Conservation (phyloP, 768 basidiomycete genomes). For the Kwoniella dejecticola region DNA sequence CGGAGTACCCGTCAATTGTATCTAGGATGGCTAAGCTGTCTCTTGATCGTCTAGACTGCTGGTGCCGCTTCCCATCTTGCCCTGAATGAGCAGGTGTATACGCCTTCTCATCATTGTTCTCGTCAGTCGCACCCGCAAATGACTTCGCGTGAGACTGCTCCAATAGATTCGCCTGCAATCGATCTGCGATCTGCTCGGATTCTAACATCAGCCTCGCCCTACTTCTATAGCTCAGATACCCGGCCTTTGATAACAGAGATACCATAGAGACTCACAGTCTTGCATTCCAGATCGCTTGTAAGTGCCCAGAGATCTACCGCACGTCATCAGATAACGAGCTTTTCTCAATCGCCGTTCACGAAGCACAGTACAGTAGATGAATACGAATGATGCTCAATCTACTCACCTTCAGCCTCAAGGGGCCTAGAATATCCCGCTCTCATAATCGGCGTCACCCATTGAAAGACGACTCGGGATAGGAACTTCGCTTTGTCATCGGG, state of each 20-base stretch:
- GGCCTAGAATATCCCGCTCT: conserved; percentile 40
- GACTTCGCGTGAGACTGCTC: too few relatives aligned
- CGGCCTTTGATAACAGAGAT: too few relatives aligned
- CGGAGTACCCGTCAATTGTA: conserved; percentile 8
- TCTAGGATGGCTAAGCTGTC: conserved; percentile 13
- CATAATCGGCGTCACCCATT: conserved; percentile 43
- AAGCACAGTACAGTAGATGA: too few relatives aligned
- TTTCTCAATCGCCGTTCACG: neutral
- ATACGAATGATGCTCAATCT: neutral
- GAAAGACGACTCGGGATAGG: conserved; percentile 26
- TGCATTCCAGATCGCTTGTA: conserved; percentile 19
- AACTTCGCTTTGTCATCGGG: conserved; percentile 30
- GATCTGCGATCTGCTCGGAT: too few relatives aligned
- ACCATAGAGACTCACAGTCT: conserved; percentile 18
- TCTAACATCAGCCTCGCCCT: too few relatives aligned
- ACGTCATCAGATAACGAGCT: neutral
- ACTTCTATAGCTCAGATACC: too few relatives aligned
- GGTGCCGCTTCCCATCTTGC: neutral
- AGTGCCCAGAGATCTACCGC: conserved; percentile 25
- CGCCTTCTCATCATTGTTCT: neutral
- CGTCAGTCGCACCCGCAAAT: neutral
- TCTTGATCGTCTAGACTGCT: neutral
- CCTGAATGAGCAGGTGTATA: neutral
- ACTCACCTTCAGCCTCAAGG: conserved; percentile 30
- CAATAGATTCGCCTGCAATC: too few relatives aligned